These are phyloP conservation scores for Aspergillus asperescens DNA, from an alignment of 495 filamentous ascomycete species.

Conservation along the genomic window DNA sequence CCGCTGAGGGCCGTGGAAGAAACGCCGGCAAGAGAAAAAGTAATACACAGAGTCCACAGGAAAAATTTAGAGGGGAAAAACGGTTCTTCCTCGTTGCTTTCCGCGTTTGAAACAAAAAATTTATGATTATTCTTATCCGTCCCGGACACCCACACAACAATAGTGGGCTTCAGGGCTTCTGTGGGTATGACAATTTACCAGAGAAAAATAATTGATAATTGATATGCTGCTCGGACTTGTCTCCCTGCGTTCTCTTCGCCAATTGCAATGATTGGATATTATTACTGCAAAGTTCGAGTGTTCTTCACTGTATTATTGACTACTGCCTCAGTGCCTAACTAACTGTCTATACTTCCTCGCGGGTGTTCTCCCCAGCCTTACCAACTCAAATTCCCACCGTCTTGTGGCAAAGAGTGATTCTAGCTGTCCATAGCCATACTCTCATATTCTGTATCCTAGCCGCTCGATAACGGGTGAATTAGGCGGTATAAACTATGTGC, in stretches of 20 bases:
- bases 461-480: too few relatives aligned
- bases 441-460: too few relatives aligned
- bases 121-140: constrained; percentile 4
- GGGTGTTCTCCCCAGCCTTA: too few relatives aligned
- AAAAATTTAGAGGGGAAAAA: constrained; percentile 17
- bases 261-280: not conserved
- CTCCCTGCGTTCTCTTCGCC: too few relatives aligned
- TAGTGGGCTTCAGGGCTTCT: constrained; percentile 29
- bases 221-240: too few relatives aligned
- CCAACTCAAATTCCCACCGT: too few relatives aligned
- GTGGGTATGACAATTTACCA: constrained; percentile 22
- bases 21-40: constrained; percentile 15
- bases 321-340: too few relatives aligned
- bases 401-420: too few relatives aligned
- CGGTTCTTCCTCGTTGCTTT: constrained; percentile 14
- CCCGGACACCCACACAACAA: constrained; percentile 18
- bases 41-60: constrained; percentile 7
- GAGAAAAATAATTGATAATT: not conserved
- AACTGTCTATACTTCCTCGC: too few relatives aligned
- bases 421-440: too few relatives aligned
- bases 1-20: constrained; percentile 14
- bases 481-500: too few relatives aligned
- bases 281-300: not conserved
- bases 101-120: constrained; percentile 8
- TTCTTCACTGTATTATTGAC: not conserved